Conservation (phyloP, 2,329 filamentous ascomycete genomes). For the Diplodia sapinea region DNA sequence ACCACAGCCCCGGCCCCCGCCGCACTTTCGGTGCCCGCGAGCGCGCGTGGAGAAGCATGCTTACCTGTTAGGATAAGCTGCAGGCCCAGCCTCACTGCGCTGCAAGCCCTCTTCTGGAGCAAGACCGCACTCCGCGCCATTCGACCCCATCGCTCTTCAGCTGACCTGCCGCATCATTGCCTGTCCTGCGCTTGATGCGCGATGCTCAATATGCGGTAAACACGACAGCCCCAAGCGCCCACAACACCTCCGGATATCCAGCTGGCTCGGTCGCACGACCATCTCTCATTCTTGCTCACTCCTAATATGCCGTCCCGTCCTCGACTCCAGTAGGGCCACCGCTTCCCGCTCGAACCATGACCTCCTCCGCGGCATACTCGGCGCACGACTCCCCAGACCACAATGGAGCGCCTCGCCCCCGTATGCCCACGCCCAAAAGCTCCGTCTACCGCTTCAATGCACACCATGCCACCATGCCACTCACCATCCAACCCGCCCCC, state of each 20-base stretch:
- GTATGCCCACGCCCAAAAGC: slow-evolving; percentile 23
- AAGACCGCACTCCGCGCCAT: slow-evolving; percentile 30
- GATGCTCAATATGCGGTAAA: slow-evolving; percentile 33
- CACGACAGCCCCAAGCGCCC: slow-evolving; percentile 31
- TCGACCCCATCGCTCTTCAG: slow-evolving; percentile 32
- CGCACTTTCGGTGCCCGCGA: slow-evolving; percentile 23
- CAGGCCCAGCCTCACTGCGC: slow-evolving; percentile 31
- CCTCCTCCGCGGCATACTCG: slow-evolving; percentile 27
- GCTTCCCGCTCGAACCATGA: slow-evolving; percentile 30
- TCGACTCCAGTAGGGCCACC: slow-evolving; percentile 28
- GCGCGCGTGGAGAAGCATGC: slow-evolving; percentile 30
- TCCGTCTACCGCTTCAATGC: slow-evolving; percentile 27
- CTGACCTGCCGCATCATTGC: slow-evolving; percentile 33
- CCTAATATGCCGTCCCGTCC: slow-evolving; percentile 32
- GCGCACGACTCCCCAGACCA: slow-evolving; percentile 30
- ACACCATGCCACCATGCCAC: slow-evolving; percentile 17
- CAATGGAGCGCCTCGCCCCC: slow-evolving; percentile 28
- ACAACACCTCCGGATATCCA: slow-evolving; percentile 28
- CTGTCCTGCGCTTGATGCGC: slow-evolving; percentile 33
- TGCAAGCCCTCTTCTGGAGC: slow-evolving; percentile 30
- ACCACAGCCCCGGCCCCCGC: slow-evolving; percentile 20
- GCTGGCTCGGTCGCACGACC: slow-evolving; percentile 33
- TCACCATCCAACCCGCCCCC: slow-evolving; percentile 36
- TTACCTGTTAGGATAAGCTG: slow-evolving; percentile 31
- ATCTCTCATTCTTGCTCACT: slow-evolving; percentile 21